Evolutionary conservation across 2,329 filamentous ascomycete species (phyloP).

Genomic region (Spiromastix sp.): DNA sequence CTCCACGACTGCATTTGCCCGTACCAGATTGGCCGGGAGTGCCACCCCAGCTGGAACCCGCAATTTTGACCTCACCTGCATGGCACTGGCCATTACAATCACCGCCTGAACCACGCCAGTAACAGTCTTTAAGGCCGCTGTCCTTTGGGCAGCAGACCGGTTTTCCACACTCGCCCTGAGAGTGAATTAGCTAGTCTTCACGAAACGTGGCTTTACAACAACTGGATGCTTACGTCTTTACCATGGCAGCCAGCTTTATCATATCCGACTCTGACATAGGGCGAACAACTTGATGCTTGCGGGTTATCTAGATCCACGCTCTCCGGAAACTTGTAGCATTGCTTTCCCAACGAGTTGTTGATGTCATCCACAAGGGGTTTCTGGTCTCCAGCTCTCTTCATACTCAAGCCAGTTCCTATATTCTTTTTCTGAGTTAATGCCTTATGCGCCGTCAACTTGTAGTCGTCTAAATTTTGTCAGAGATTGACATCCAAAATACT

Average conservation of each 20-base stretch:
- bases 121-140: conserved; percentile 7
- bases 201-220: neutral
- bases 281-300: conserved; percentile 1
- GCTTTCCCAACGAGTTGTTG: neutral
- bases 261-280: conserved; percentile 5
- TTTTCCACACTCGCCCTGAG: conserved; percentile 5
- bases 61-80: conserved; percentile 8
- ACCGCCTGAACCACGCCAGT: conserved; percentile 9
- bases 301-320: conserved; percentile 1
- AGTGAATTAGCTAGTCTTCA: conserved; percentile 3
- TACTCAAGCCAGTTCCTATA: neutral
- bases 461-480: neutral
- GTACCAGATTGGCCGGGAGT: conserved; percentile 1
- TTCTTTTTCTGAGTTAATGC: conserved; percentile 1
- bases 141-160: conserved; percentile 10
- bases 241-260: conserved; percentile 5
- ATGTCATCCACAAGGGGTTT: neutral
- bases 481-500: neutral
- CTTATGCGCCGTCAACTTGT: conserved; percentile 1
- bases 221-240: conserved; percentile 5
- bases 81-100: conserved; percentile 12
- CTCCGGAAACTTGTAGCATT: neutral
- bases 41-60: conserved; percentile 1
- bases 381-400: neutral
- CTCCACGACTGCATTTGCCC: neutral